Conservation (phyloP, 2,329 filamentous ascomycete species). For the Onygenales sp. region DNA sequence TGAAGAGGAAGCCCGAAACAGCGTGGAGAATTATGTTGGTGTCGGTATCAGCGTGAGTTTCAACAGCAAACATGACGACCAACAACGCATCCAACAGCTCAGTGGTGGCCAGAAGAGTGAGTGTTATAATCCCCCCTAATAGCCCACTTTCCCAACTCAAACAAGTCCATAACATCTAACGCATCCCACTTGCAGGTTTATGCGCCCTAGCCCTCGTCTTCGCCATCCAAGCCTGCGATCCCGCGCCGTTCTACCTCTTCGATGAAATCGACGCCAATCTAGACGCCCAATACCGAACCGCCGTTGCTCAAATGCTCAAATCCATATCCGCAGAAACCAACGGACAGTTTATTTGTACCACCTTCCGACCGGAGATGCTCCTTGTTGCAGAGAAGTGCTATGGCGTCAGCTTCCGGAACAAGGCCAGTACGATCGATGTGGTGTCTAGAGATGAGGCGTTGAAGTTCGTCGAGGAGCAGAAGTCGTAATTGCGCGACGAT, state of each 20-base stretch:
- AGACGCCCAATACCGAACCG: conserved; percentile 94
- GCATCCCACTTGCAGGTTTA: conserved; percentile 48
- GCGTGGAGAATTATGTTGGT: conserved; percentile 89
- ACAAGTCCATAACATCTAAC: conserved; percentile 3
- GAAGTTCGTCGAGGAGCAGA: conserved; percentile 87
- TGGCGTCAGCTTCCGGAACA: conserved; percentile 82
- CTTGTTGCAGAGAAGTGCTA: conserved; percentile 96
- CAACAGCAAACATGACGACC: conserved; percentile 96
- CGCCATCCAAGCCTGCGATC: conserved; percentile 95
- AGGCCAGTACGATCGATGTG: conserved; percentile 89
- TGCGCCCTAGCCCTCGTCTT: conserved; percentile 97
- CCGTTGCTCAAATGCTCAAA: conserved; percentile 80
- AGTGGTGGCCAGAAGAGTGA: conserved; percentile 95
- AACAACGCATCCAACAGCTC: conserved; percentile 94
- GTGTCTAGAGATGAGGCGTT: conserved; percentile 80
- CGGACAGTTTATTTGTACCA: conserved; percentile 95
- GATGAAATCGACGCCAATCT: conserved; percentile 98
- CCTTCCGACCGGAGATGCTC: conserved; percentile 94
- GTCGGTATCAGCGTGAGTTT: conserved; percentile 97
- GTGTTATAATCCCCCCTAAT: conserved; percentile 20
- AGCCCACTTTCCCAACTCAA: neutral
- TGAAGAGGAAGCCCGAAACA: conserved; percentile 47
- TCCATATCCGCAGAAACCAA: conserved; percentile 54
- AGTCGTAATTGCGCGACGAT: conserved; percentile 21
- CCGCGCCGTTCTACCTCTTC: conserved; percentile 96